Evolutionary conservation across 371 early-diverging fungal genomes (phyloP), one percentile per base, ranked within the genome.

Genomic region (Apophysomyces trapeziformis): DNA sequence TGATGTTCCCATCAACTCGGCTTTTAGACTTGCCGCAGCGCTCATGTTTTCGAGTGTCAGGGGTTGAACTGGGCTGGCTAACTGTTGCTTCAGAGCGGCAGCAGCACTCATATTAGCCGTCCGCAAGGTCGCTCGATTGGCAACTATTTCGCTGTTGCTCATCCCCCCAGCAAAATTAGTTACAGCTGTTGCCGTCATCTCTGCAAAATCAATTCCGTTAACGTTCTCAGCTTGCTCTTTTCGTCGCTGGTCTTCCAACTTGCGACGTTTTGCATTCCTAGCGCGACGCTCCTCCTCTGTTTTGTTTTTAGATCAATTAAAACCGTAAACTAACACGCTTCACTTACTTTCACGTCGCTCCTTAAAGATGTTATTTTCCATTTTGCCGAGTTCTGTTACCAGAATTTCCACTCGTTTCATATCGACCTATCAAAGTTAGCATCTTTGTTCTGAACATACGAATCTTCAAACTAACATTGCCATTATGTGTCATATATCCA

Each of bases 401-500:
- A 97, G 74, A 14, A 87, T 71, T 75, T 95, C 91, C 0, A 90
- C 92, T 1, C 92, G 82, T 45, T 86, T 82, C 66, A 97, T 68
- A 65, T 97, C 88, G 12, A 96, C 89, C 66, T 74, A 69, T 54
- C 16, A 56, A 44, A 18, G 21, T 14, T 41, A 44, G 46, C 21
- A 5, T 9, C 16, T 3, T 56, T 45, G 59, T 38, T 14, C 0
- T 1, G 8, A 7, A 43, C 21, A 60, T 57, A 7, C 56, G 21
- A 13, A 21, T 21, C 14, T 43, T 57, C 21, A n/a, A 14, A 65
- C 66, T 63, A 67, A 77, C 85, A 32, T 89, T 87, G 7, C 99
- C 98, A 65, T 87, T 85, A 50, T 92, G 76, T 3, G 96, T 97
- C 63, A 99, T 83, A 77, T 92, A 99, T 0, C 93, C 93, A 47